phyloP scores from a whole-genome alignment of 2,329 filamentous ascomycete genomes.

The Xylaria sp. region DNA sequence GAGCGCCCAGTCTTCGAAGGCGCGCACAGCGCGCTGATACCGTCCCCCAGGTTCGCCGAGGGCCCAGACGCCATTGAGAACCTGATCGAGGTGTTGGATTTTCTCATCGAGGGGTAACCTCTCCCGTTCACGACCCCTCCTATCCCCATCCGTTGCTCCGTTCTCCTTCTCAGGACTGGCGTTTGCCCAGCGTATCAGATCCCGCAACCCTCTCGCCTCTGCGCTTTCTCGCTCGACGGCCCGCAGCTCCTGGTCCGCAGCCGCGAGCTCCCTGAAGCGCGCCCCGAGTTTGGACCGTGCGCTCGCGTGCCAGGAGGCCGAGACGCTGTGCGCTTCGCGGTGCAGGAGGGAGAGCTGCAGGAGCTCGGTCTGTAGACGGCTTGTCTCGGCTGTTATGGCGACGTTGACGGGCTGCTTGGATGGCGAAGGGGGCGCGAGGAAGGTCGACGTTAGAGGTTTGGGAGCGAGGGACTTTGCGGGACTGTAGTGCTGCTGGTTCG shows the following conservation, averaged over 20 bases:
- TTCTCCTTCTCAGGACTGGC: constrained; percentile 36
- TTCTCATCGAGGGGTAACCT: constrained; percentile 60
- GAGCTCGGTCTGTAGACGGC: constrained; percentile 70
- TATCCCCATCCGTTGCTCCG: neutral
- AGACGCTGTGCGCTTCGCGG: constrained; percentile 59
- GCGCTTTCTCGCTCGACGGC: constrained; percentile 55
- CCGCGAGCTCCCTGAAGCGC: constrained; percentile 56
- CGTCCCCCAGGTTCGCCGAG: constrained; percentile 66
- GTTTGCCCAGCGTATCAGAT: constrained; percentile 62
- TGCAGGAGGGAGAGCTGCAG: constrained; percentile 73
- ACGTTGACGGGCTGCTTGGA: constrained; percentile 70
- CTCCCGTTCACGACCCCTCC: constrained; percentile 20
- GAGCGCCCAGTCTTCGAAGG: constrained; percentile 70
- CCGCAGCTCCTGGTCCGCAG: constrained; percentile 50
- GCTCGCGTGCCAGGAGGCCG: constrained; percentile 64
- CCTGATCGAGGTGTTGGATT: constrained; percentile 66
- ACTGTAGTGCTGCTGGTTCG: constrained; percentile 73
- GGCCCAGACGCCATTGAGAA: constrained; percentile 67
- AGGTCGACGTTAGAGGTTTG: constrained; percentile 68
- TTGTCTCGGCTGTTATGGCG: constrained; percentile 66
- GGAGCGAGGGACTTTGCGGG: constrained; percentile 69
- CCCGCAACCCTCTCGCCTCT: constrained; percentile 62
- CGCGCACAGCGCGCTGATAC: constrained; percentile 63
- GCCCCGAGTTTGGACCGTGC: constrained; percentile 60
- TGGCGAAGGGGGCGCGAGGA: constrained; percentile 69